Evolutionary conservation across 2,329 filamentous ascomycete species (phyloP), one percentile per base, ranked within the genome.

Genomic region (Sporothrix globosa): DNA sequence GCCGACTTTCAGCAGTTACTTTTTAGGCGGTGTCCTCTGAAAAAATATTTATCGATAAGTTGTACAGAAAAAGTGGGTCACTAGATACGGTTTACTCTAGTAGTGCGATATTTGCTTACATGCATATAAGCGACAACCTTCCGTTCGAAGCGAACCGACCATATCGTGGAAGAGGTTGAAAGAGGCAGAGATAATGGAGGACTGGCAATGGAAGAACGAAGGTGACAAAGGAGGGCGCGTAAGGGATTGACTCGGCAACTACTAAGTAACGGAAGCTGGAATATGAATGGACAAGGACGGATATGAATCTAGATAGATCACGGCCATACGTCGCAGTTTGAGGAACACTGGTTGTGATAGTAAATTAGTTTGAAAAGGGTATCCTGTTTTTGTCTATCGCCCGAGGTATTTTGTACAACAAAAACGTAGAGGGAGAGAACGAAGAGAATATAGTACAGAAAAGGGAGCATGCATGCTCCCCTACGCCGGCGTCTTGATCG

Each of bases 401-500:
- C 61, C 24, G 10, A 34, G 44, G 50, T 65, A n/a, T 44, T 41
- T 44, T 61, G 39, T 50, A 65, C 61, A 63, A 27, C 39, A 46
- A 34, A 63, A 34, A 46, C 46, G 41, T 30, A 50, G 17, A 65
- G 61, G 10, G 27, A 65, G 34, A 34, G 17, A 65, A 41, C 2
- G 34, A 50, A 50, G 44, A 34, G 14, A 30, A 39, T 66, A 66
- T 39, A 30, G 63, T 66, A 66, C 63, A 66, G 39, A 21, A 11
- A 19, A 27, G 4, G 14, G 41, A 44, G 41, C 41, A 44, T 58
- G 1, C 52, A 13, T 4, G 5, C 30, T 3, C 17, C 9, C 14
- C 14, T 44, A 71, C 10, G 80, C 80, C 19, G 78, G 79, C 46
- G 80, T 79, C 76, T 82, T 83, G 69, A 83, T 81, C 4, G 79